Evolutionary conservation across 2,329 filamentous ascomycete genomes (phyloP).

Genomic region (Westerdykella ornata): DNA sequence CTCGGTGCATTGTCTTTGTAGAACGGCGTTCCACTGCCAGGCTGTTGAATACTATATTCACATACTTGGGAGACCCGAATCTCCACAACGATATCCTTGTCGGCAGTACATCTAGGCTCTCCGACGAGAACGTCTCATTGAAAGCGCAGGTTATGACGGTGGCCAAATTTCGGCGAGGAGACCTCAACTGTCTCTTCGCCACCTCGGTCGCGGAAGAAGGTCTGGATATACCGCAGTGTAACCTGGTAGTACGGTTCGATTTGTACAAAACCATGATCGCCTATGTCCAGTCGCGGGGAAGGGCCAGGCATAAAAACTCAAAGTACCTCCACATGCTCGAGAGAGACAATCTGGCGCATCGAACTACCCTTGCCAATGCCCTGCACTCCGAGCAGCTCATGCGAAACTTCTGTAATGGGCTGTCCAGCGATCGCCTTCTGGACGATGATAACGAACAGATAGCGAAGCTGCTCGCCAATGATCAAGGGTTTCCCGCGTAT

Average conservation of each 20-base stretch:
- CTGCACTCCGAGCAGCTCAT: conserved; percentile 55
- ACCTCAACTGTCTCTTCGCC: conserved; percentile 56
- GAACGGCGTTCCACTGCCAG: conserved; percentile 70
- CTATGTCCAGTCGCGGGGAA: conserved; percentile 86
- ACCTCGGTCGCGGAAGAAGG: conserved; percentile 62
- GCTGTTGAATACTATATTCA: conserved; percentile 64
- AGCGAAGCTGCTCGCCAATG: conserved; percentile 51
- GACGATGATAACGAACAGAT: conserved; percentile 52
- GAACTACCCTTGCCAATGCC: conserved; percentile 52
- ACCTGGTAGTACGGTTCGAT: conserved; percentile 70
- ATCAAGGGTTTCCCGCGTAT: conserved; percentile 48
- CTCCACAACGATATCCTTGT: conserved; percentile 60
- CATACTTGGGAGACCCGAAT: conserved; percentile 33
- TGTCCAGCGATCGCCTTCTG: conserved; percentile 69
- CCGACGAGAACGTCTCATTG: conserved; percentile 60
- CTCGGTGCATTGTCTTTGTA: conserved; percentile 83
- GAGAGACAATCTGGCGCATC: conserved; percentile 56
- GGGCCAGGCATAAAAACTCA: conserved; percentile 71
- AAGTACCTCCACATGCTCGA: conserved; percentile 83
- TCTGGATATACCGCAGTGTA: conserved; percentile 60
- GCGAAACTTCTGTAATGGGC: conserved; percentile 64
- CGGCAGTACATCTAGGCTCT: conserved; percentile 48
- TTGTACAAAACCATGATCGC: conserved; percentile 85
- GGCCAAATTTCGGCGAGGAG: conserved; percentile 54
- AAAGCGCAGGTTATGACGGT: conserved; percentile 69